Evolutionary conservation across 2,329 filamentous ascomycete genomes (phyloP).

Genomic region (Alternaria sp.): DNA sequence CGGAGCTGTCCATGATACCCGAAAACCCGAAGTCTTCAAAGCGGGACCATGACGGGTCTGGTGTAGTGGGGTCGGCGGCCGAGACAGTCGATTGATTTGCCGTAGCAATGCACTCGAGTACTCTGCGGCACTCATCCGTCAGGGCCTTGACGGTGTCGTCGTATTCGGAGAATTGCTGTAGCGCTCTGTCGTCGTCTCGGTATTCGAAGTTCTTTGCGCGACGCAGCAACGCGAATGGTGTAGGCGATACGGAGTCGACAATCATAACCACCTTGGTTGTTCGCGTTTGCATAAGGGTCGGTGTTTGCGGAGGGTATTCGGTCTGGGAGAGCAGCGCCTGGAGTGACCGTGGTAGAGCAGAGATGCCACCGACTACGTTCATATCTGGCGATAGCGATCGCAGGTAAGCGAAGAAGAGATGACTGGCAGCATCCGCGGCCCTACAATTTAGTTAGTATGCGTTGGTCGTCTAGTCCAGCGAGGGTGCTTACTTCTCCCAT

Average conservation of each 20-base stretch:
- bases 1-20: conserved; percentile 72
- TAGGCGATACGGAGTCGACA: conserved; percentile 91
- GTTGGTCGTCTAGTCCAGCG: neutral
- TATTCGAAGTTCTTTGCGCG: conserved; percentile 96
- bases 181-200: conserved; percentile 81
- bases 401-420: conserved; percentile 97
- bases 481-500: conserved; percentile 73
- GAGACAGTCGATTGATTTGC: conserved; percentile 79
- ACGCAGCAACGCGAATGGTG: conserved; percentile 87
- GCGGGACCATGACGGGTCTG: conserved; percentile 91
- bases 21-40: conserved; percentile 96
- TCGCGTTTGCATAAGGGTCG: conserved; percentile 75
- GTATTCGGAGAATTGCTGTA: conserved; percentile 85
- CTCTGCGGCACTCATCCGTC: conserved; percentile 91
- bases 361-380: conserved; percentile 76
- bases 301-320: conserved; percentile 86
- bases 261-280: conserved; percentile 96
- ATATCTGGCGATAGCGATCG: conserved; percentile 84
- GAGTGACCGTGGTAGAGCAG: conserved; percentile 84
- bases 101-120: conserved; percentile 85
- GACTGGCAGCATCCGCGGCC: conserved; percentile 92
- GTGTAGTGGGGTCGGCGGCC: conserved; percentile 60
- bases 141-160: conserved; percentile 87
- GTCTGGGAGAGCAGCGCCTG: conserved; percentile 91
- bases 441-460: conserved; percentile 56